These are phyloP conservation scores for Plasmodium fragile DNA, from an alignment of 169 alveolate genomes.

Conservation along the genomic window DNA sequence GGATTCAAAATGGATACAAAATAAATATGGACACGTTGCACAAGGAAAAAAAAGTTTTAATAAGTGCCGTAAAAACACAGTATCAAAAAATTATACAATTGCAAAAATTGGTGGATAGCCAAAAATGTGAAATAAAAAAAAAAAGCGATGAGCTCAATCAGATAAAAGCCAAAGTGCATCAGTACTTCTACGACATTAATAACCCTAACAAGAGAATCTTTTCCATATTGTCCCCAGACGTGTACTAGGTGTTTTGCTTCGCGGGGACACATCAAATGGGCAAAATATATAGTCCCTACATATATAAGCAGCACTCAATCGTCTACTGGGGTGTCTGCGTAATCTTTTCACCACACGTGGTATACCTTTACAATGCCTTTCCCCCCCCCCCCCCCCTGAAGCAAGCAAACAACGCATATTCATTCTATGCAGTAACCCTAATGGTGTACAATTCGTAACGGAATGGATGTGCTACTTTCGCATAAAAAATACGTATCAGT, in stretches of 20 bases:
- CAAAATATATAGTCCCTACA: background rate
- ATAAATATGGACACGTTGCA: slow-evolving; percentile 24
- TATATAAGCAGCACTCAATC: background rate
- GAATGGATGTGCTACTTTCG: background rate
- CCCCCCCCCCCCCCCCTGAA: background rate
- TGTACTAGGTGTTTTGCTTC: slow-evolving; percentile 9
- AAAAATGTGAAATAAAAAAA: slow-evolving; percentile 66
- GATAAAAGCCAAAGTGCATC: slow-evolving; percentile 73
- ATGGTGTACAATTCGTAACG: background rate
- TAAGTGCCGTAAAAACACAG: slow-evolving; percentile 71
- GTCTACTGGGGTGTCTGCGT: background rate
- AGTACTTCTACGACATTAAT: slow-evolving; percentile 64
- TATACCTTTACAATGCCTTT: background rate
- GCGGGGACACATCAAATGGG: too few relatives aligned
- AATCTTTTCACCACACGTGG: background rate
- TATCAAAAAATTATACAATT: slow-evolving; percentile 51
- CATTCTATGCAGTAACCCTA: background rate
- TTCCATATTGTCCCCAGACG: slow-evolving; percentile 61
- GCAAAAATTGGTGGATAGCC: slow-evolving; percentile 49
- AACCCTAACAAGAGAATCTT: slow-evolving; percentile 52
- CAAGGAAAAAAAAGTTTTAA: slow-evolving; percentile 63
- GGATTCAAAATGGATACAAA: slow-evolving; percentile 15
- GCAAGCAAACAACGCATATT: background rate
- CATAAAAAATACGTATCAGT: background rate
- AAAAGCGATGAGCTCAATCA: slow-evolving; percentile 69